Evolutionary conservation across 2,329 filamentous ascomycete species (phyloP), one percentile per base, ranked within the genome.

Genomic region (Aspergillus bombycis): DNA sequence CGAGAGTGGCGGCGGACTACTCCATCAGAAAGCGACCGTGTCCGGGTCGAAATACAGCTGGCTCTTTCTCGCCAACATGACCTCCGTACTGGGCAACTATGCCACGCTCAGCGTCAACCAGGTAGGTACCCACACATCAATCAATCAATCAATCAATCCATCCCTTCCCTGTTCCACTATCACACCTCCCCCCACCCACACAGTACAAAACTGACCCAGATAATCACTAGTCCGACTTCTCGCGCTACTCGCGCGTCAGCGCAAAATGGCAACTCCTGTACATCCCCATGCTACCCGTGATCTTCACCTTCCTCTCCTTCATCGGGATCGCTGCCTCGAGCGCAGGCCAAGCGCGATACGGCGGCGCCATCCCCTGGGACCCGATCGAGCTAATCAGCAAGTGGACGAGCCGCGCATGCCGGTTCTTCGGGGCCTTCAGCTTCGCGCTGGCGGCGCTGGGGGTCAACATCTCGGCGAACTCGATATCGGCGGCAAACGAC

Each of bases 391-490:
- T 80, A 1, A 75, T 80, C 53, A 74, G 71, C 61, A 65, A 74
- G 66, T 81, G 78, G 78, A 69, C 71, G 50, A 79, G 76, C 52
- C 76, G 78, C 1, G 72, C 77, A 6, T 78, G 76, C 34, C 75
- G 75, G 21, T 84, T 84, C 70, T 85, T 88, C 67, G 83, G 78
- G 11, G 85, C 81, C 0, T 77, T 83, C 4, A 80, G 80, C 3
- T 87, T 85, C 77, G 83, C 83, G 46, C 75, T 88, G 56, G 85
- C 85, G 0, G 82, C 84, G 54, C 75, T 88, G 8, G 83, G 86
- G 45, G 84, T 83, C 43, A 87, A 87, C 68, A 83, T 86, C 68
- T 84, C 84, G 2, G 85, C 85, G 10, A 88, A 87, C 70, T 84
- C 74, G 4, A 65, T 76, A 36, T 77, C 74, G 8, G 73, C 74